Conservation (phyloP, 2,329 filamentous ascomycete species). For the Pseudogymnoascus sp. region DNA sequence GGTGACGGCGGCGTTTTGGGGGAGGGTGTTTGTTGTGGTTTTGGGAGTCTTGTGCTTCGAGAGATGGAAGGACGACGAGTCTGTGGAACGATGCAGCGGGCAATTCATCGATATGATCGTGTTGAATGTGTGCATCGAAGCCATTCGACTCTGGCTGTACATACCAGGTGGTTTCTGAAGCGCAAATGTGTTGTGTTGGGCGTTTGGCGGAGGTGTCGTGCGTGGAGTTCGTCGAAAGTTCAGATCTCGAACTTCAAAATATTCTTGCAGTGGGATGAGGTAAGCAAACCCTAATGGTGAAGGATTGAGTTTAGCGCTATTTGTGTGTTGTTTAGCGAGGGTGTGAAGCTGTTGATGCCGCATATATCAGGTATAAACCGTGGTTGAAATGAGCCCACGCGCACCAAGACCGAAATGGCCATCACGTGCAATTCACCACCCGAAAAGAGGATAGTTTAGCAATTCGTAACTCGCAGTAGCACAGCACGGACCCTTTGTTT, state of each 20-base stretch:
- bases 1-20: background rate
- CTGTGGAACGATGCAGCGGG: background rate
- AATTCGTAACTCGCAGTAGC: background rate
- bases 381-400: background rate
- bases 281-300: slow-evolving; percentile 9
- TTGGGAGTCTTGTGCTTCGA: background rate
- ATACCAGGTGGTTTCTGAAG: slow-evolving; percentile 10
- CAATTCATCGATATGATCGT: background rate
- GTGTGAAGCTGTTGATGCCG: background rate
- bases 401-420: background rate
- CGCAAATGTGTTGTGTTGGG: slow-evolving; percentile 9
- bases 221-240: slow-evolving; percentile 1
- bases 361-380: background rate
- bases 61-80: background rate
- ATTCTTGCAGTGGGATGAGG: slow-evolving; percentile 8
- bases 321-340: background rate
- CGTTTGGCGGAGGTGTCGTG: slow-evolving; percentile 11
- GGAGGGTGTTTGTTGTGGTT: background rate
- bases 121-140: slow-evolving; percentile 4
- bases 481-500: slow-evolving; percentile 4
- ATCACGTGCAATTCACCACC: background rate
- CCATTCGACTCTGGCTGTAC: slow-evolving; percentile 9
- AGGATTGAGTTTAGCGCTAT: background rate
- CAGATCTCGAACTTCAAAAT: slow-evolving; percentile 9
- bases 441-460: background rate